Evolutionary conservation across 1,284 basidiomycete genomes (phyloP).

Genomic region (Austroboletus niveus): DNA sequence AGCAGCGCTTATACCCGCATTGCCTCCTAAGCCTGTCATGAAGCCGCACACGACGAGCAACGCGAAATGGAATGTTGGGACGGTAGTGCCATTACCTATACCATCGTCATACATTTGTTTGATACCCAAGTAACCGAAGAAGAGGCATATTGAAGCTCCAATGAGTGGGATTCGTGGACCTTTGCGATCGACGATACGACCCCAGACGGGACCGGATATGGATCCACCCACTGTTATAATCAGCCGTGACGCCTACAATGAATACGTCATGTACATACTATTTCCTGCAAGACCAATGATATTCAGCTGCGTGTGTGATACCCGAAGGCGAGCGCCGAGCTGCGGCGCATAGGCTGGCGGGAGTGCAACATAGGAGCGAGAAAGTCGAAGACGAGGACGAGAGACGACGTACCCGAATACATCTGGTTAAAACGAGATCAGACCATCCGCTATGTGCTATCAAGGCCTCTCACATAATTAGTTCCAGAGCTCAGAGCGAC

Average conservation of each 20-base stretch:
- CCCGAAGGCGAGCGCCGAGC: constrained; percentile 63
- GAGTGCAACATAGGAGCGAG: not conserved
- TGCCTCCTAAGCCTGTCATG: constrained; percentile 62
- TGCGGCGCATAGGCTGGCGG: constrained; percentile 76
- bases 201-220: constrained; percentile 63
- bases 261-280: constrained; percentile 32
- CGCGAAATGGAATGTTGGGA: constrained; percentile 33
- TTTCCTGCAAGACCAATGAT: constrained; percentile 71
- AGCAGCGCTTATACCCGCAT: constrained; percentile 52
- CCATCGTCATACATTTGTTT: constrained; percentile 59
- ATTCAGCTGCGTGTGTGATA: constrained; percentile 76
- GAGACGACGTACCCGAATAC: constrained; percentile 27
- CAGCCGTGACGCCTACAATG: too few relatives aligned
- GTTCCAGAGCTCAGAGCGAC: constrained; percentile 66
- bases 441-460: not conserved
- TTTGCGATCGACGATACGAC: constrained; percentile 60
- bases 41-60: constrained; percentile 50
- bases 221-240: constrained; percentile 54
- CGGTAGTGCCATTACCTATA: constrained; percentile 22
- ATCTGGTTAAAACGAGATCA: constrained; percentile 15
- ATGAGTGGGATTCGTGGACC: constrained; percentile 57
- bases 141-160: constrained; percentile 48
- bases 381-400: not conserved
- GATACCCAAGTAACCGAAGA: constrained; percentile 68
- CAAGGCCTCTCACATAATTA: constrained; percentile 58